Base-by-base conservation (phyloP, 2,329 filamentous ascomycete genomes). In the Arachnopeziza araneosa region DNA sequence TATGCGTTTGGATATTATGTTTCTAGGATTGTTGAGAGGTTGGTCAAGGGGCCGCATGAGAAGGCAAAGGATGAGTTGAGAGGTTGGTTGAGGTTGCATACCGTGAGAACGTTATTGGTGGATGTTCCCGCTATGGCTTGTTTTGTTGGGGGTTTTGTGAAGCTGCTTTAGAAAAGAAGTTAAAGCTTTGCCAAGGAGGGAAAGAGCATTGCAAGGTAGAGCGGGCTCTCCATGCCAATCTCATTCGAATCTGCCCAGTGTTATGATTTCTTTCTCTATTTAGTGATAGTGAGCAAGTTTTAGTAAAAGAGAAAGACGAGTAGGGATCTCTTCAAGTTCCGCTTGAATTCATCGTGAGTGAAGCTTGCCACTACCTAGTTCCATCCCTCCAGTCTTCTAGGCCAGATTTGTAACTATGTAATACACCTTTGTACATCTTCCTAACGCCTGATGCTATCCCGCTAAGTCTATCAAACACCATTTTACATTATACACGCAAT, bases 111-210 rank as follows among this genome's bases (percentile, higher is more conserved):
- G 19, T 3, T 67, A 6, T 9, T 60, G n/a, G 54, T 55, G 1
- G 63, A 62, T 62, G 57, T 66, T 14, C 62, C 64, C 14, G 60
- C 60, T 12, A 58, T 66, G 59, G 56, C 54, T 24, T 63, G 50
- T 54, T 67, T 67, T 55, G 12, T 63, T 12, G 36, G 24, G n/a
- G 59, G 52, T 10, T 61, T 64, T 36, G 10, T 61, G 21, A n/a
- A n/a, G n/a, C n/a, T n/a, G n/a, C n/a, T n/a, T n/a, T n/a, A n/a
- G n/a, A n/a, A n/a, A n/a, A n/a, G n/a, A n/a, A n/a, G n/a, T n/a
- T n/a, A n/a, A n/a, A n/a, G n/a, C n/a, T n/a, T n/a, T n/a, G n/a
- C n/a, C n/a, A n/a, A n/a, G n/a, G n/a, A n/a, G n/a, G n/a, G n/a
- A n/a, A n/a, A n/a, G n/a, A n/a, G n/a, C n/a, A n/a, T n/a, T n/a